phyloP scores from a whole-genome alignment of 257 asterid species.

The Solanum habrochaites region DNA sequence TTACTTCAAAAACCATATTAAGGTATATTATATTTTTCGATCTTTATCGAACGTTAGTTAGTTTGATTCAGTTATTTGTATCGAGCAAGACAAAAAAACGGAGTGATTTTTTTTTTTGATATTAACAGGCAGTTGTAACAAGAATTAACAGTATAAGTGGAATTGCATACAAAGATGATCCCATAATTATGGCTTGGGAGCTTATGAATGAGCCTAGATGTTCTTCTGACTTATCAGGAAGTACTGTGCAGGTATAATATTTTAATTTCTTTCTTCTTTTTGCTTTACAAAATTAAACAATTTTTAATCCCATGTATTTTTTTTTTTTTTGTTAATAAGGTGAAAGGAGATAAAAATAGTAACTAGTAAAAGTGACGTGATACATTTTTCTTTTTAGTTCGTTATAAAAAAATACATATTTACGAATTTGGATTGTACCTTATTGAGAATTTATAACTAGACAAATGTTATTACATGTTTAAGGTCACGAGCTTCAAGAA shows the following conservation, averaged over 20 bases:
- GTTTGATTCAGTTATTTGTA: background rate
- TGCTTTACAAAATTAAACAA: background rate
- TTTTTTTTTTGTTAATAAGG: background rate
- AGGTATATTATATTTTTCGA: slow-evolving; percentile 11
- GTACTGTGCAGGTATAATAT: slow-evolving; percentile 28
- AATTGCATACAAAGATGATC: slow-evolving; percentile 49
- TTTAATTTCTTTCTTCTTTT: background rate
- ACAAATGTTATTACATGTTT: background rate
- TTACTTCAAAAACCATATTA: slow-evolving; percentile 47
- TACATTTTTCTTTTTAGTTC: background rate
- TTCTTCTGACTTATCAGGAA: slow-evolving; percentile 36
- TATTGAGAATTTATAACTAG: background rate
- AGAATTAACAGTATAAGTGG: slow-evolving; percentile 50
- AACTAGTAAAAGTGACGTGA: background rate
- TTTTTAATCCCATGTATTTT: background rate
- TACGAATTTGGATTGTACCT: accelerated
- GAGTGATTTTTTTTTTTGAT: accelerated
- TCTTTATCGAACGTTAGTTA: background rate
- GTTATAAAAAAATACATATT: background rate
- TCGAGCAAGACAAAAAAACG: background rate
- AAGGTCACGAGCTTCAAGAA: background rate
- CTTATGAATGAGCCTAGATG: slow-evolving; percentile 83
- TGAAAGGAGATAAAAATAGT: background rate
- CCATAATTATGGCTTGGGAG: slow-evolving; percentile 76
- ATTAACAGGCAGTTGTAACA: slow-evolving; percentile 43